phyloP scores from a whole-genome alignment of 2,329 filamentous ascomycete species.

The Aureobasidium sp. region DNA sequence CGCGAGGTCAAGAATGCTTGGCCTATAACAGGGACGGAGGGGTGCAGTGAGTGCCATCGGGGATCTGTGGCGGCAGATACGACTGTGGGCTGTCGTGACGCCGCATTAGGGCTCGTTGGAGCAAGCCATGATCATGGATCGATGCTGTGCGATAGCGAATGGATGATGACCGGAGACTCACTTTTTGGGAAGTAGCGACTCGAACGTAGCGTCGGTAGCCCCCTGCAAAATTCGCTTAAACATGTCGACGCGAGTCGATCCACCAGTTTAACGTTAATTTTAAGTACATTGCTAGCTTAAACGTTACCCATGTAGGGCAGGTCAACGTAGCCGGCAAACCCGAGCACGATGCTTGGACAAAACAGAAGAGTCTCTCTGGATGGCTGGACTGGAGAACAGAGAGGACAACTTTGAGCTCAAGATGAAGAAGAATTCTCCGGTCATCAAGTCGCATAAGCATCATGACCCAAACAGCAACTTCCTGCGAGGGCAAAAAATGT shows the following conservation, averaged over 20 bases:
- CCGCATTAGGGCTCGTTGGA: not conserved
- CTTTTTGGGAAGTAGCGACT: not conserved
- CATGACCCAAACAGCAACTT: not conserved
- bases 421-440: not conserved
- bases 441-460: too few species aligned
- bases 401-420: too few species aligned
- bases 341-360: not conserved
- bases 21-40: not conserved
- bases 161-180: not conserved
- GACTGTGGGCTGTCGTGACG: not conserved
- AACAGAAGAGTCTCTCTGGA: not conserved
- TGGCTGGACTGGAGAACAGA: not conserved
- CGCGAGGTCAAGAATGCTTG: slow-evolving; percentile 15
- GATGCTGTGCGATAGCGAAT: not conserved
- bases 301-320: not conserved
- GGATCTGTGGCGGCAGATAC: not conserved
- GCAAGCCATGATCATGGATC: not conserved
- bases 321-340: not conserved
- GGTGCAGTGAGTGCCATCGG: not conserved
- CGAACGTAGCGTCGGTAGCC: not conserved
- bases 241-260: slow-evolving; percentile 3
- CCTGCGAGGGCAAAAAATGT: not conserved
- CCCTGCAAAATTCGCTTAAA: not conserved
- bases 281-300: not conserved
- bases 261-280: slow-evolving; percentile 3